Evolutionary conservation across 2,329 filamentous ascomycete species (phyloP), one percentile per base, ranked within the genome.

Genomic region (Beauveria sp.): DNA sequence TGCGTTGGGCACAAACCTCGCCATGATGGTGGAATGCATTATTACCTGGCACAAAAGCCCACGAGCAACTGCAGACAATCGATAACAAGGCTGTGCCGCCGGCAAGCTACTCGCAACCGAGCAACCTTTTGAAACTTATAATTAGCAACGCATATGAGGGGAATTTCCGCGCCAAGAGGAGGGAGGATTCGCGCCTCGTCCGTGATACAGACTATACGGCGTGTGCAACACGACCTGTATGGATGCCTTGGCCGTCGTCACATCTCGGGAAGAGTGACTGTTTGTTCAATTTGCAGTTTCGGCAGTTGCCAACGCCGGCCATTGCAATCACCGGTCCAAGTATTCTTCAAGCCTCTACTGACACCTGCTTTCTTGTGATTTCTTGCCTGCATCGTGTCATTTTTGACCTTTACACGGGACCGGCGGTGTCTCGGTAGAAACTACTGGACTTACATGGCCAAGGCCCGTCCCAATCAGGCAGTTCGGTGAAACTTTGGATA

Each of bases 221-320:
- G 10, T 34, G 58, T 47, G 58, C 30, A 14, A 54, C 58, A 42
- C 58, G 58, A 54, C 49, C 6, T 46, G 49, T 60, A 60, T 47
- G 58, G 49, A 38, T 60, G 58, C 58, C 49, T 60, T 53, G 58
- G 12, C 58, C 38, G 14, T 22, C 22, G 38, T 40, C 26, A 52
- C 54, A 24, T 40, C 40, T 60, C 42, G 26, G 38, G 40, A 52
- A 45, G 47, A 24, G 47, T 43, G 28, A 53, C n/a, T 51, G 30
- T 42, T 51, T 30, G 3, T 20, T 9, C 5, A 20, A n/a, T 43
- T 54, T 45, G 26, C 49, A 53, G n/a, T 38, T 26, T 46, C 58
- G 58, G 58, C 58, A 60, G 47, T 60, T 60, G 49, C 18, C 57
- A 45, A 24, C n/a, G 38, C 38, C 12, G 57, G 26, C 26, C 18